Evolutionary conservation across 2,329 filamentous ascomycete species (phyloP).

Genomic region (Curvularia eragrostidis): DNA sequence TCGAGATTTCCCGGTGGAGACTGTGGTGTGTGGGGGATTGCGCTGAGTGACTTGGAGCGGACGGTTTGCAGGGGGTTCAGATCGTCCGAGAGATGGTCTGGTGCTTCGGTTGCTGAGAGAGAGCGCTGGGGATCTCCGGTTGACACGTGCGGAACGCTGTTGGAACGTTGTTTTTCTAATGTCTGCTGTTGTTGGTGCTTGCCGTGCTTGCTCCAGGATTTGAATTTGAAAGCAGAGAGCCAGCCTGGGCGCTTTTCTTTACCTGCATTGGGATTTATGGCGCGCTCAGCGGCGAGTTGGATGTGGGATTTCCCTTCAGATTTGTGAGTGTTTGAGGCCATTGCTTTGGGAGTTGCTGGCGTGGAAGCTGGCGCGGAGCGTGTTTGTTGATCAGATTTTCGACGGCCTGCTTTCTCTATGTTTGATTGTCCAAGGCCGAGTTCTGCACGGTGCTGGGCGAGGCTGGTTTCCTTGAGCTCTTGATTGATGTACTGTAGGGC

Average conservation of each 20-base stretch:
- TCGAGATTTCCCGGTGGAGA: conserved; percentile 34
- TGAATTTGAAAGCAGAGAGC: conserved; percentile 41
- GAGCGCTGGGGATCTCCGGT: conserved; percentile 38
- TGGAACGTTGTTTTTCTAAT: conserved; percentile 26
- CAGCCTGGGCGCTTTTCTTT: conserved; percentile 42
- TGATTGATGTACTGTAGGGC: conserved; percentile 54
- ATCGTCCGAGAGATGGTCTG: conserved; percentile 19
- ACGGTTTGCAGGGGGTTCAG: conserved; percentile 32
- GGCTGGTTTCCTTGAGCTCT: conserved; percentile 38
- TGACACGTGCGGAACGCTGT: conserved; percentile 26
- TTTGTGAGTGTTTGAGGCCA: background rate
- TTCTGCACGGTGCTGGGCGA: conserved; percentile 27
- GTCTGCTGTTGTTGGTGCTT: conserved; percentile 15
- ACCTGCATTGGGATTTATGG: conserved; percentile 23
- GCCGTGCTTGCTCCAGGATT: conserved; percentile 36
- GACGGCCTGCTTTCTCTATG: conserved; percentile 20
- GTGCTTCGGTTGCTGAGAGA: conserved; percentile 31
- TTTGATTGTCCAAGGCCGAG: conserved; percentile 19
- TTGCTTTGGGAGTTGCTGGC: background rate
- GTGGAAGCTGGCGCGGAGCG: conserved; percentile 16
- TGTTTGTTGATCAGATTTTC: conserved; percentile 34
- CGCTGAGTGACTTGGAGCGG: conserved; percentile 46
- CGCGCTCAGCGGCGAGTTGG: conserved; percentile 32
- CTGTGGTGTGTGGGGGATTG: conserved; percentile 25
- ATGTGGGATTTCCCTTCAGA: conserved; percentile 29